Percentiles rank a stretch among this genome's conserved stretches.
These are phyloP conservation scores for Schoenoplectus tabernaemontani DNA, from an alignment of 202 grass and related monocot genomes.

Conservation along the genomic window DNA sequence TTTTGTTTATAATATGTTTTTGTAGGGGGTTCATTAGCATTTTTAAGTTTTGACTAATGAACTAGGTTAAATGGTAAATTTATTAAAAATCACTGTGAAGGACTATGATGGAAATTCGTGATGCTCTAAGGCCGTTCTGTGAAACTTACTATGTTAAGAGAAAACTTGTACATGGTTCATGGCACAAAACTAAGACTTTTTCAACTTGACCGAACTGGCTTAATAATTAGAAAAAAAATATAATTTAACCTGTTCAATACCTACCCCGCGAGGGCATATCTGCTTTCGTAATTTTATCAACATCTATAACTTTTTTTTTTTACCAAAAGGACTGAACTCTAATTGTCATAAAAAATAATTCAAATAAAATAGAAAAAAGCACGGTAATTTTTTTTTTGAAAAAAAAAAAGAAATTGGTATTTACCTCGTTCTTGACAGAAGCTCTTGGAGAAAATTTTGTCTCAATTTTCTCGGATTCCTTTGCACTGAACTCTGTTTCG, in stretches of 20 bases:
- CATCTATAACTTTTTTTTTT: neutral
- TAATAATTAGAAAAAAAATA: neutral
- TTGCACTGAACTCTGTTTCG: neutral
- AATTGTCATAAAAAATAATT: neutral
- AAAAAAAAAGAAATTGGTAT: neutral
- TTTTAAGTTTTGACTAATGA: neutral
- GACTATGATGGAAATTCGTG: neutral
- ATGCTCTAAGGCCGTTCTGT: neutral
- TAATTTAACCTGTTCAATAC: neutral
- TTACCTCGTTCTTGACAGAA: neutral
- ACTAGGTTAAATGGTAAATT: neutral
- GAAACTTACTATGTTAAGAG: neutral
- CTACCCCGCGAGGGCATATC: neutral
- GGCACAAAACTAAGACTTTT: neutral
- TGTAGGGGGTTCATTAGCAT: neutral
- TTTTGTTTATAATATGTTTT: neutral
- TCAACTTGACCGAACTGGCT: neutral
- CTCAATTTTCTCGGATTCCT: neutral
- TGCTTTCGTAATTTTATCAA: neutral
- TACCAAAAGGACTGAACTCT: neutral
- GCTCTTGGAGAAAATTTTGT: neutral
- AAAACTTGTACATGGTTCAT: neutral
- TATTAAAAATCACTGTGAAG: neutral
- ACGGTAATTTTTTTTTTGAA: neutral
- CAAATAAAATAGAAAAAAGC: neutral